Conservation (phyloP, 148 eudicot genomes). For the Suaeda aralocaspica region DNA sequence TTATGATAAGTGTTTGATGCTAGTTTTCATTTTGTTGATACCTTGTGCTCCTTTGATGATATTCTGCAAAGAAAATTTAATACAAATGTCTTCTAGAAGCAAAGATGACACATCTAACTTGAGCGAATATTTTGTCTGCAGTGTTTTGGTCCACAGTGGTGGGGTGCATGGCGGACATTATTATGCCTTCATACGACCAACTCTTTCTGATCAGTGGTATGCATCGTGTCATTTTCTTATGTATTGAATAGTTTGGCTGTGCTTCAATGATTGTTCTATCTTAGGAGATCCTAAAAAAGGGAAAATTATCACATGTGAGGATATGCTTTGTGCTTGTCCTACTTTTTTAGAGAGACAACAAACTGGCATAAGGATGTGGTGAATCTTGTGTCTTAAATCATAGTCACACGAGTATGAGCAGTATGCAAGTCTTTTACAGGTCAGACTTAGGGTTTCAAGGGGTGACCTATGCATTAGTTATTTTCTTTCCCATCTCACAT, state of each 20-base stretch:
- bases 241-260: not conserved
- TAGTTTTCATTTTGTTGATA: not conserved
- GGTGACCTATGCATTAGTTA: no score
- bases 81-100: not conserved
- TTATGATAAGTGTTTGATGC: no score
- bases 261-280: not conserved
- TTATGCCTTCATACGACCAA: conserved; percentile 86
- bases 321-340: not conserved
- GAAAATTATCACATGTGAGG: not conserved
- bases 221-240: conserved; percentile 18
- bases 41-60: not conserved
- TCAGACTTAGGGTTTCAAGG: no score
- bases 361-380: no score
- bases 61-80: not conserved
- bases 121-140: conserved; percentile 31
- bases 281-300: not conserved
- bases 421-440: no score
- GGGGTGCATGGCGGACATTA: conserved; percentile 98
- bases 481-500: no score
- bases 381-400: no score
- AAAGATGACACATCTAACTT: conserved; percentile 12
- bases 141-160: conserved; percentile 94
- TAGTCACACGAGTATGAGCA: no score
- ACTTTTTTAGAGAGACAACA: no score
- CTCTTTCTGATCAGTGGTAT: conserved; percentile 87